Percentiles rank a stretch among this genome's conserved stretches.
Evolutionary conservation across 495 filamentous ascomycete genomes (phyloP).

Genomic region (Annulohypoxylon maeteangense): DNA sequence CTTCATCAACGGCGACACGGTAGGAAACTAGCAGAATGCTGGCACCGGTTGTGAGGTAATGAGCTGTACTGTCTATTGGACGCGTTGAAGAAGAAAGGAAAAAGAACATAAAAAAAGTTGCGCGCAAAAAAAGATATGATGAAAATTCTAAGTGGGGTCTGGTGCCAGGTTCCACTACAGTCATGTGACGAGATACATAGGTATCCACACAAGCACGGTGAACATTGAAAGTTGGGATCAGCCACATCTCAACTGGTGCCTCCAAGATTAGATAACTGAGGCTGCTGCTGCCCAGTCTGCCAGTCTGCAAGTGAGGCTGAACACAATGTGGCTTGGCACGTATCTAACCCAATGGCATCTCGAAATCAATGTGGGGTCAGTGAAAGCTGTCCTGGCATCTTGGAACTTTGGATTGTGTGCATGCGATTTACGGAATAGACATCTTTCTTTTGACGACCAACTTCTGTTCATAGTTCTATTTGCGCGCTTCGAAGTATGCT

Average conservation of each 20-base stretch:
- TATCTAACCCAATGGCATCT: constrained; percentile 9
- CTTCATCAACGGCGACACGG: constrained; percentile 71
- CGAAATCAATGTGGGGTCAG: constrained; percentile 44
- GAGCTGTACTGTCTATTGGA: constrained; percentile 89
- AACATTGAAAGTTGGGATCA: neutral
- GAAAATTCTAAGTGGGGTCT: constrained; percentile 40
- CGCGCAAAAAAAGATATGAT: constrained; percentile 24
- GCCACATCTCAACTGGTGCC: neutral
- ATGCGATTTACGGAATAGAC: constrained; percentile 31
- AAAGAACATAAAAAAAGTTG: neutral
- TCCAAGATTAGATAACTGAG: neutral
- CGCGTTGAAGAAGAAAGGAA: constrained; percentile 70
- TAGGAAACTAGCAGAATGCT: constrained; percentile 76
- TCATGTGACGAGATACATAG: constrained; percentile 23
- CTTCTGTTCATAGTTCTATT: constrained; percentile 12
- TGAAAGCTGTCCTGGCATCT: constrained; percentile 33
- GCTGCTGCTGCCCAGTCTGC: too few species aligned
- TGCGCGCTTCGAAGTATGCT: constrained; percentile 8
- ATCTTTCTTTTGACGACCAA: constrained; percentile 17
- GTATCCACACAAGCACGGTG: too few species aligned
- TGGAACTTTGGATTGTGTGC: constrained; percentile 11
- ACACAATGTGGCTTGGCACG: constrained; percentile 37
- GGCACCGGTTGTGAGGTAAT: constrained; percentile 67
- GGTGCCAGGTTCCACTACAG: neutral
- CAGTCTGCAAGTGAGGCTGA: too few species aligned